A percentile compares a stretch with the other conserved stretches of the same genome.
phyloP scores from a whole-genome alignment of 2,329 filamentous ascomycete genomes.

The Cercospora janseana region DNA sequence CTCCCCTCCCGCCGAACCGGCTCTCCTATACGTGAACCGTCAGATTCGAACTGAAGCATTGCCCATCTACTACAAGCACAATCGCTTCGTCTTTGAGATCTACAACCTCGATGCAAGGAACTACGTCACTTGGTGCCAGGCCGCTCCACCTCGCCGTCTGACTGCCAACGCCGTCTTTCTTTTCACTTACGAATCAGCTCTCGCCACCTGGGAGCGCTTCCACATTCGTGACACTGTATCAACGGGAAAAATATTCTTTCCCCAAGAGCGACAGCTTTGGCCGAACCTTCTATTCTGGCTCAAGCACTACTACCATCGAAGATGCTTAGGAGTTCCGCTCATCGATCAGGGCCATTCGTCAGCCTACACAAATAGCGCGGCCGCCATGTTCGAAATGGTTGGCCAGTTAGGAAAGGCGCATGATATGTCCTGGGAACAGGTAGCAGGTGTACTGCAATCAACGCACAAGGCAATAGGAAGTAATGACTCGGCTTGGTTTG shows the following conservation, averaged over 20 bases:
- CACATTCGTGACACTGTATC: background rate
- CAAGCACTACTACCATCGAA: background rate
- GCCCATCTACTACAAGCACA: conserved; percentile 3
- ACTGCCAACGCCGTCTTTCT: background rate
- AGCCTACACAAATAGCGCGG: background rate
- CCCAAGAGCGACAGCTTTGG: conserved; percentile 1
- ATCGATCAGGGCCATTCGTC: background rate
- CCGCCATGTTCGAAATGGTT: conserved; percentile 1
- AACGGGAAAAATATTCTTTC: background rate
- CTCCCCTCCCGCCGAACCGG: background rate
- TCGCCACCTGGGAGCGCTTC: background rate
- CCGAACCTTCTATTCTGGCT: conserved; percentile 2
- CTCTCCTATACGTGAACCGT: conserved; percentile 3
- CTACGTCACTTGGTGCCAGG: conserved; percentile 1
- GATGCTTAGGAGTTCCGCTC: background rate
- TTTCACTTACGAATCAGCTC: background rate
- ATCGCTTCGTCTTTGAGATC: background rate
- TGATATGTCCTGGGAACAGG: background rate
- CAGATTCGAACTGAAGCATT: conserved; percentile 5
- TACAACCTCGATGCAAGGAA: background rate
- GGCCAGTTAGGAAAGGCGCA: background rate
- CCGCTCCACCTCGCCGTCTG: background rate
- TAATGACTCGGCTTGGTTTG: background rate
- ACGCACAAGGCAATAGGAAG: background rate
- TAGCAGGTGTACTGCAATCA: background rate